These are phyloP conservation scores for Scleromitrula shiraiana DNA, from an alignment of 2,329 filamentous ascomycete species.

Conservation along the genomic window DNA sequence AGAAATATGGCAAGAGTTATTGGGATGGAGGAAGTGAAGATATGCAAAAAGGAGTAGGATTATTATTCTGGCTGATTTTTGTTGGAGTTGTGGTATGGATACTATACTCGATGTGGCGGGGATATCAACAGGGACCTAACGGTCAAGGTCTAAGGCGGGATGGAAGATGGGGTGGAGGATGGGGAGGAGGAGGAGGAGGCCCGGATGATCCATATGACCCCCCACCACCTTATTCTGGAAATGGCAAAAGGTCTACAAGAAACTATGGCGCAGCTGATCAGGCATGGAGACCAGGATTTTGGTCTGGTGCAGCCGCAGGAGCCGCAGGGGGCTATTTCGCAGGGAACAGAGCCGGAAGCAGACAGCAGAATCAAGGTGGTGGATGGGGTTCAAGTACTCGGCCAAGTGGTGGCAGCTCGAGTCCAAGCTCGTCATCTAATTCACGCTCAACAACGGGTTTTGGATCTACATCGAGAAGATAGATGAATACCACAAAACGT, in stretches of 20 bases:
- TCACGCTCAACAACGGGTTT: constrained; percentile 65
- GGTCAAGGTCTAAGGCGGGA: constrained; percentile 26
- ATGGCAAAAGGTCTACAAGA: constrained; percentile 17
- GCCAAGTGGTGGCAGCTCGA: constrained; percentile 20
- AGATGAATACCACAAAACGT: no score
- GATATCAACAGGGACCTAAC: constrained; percentile 19
- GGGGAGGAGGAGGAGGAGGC: constrained; percentile 31
- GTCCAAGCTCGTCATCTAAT: constrained; percentile 19
- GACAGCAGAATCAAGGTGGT: constrained; percentile 19
- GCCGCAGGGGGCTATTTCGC: constrained; percentile 66
- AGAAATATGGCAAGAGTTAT: constrained; percentile 45
- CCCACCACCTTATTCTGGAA: constrained; percentile 28
- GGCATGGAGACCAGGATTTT: constrained; percentile 67
- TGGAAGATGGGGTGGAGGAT: constrained; percentile 34
- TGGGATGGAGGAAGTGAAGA: constrained; percentile 6
- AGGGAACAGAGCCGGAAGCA: constrained; percentile 51
- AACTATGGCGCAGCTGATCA: constrained; percentile 28
- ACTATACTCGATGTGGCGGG: constrained; percentile 43
- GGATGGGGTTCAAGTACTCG: constrained; percentile 4
- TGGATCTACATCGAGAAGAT: constrained; percentile 58
- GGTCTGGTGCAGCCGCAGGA: constrained; percentile 54
- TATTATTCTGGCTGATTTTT: constrained; percentile 56
- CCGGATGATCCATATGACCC: constrained; percentile 23
- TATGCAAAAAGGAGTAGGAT: constrained; percentile 18
- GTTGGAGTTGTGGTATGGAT: constrained; percentile 53